Evolutionary conservation across 148 eudicot species (phyloP), one percentile per base, ranked within the genome.

Genomic region (Rhododendron williamsianum): DNA sequence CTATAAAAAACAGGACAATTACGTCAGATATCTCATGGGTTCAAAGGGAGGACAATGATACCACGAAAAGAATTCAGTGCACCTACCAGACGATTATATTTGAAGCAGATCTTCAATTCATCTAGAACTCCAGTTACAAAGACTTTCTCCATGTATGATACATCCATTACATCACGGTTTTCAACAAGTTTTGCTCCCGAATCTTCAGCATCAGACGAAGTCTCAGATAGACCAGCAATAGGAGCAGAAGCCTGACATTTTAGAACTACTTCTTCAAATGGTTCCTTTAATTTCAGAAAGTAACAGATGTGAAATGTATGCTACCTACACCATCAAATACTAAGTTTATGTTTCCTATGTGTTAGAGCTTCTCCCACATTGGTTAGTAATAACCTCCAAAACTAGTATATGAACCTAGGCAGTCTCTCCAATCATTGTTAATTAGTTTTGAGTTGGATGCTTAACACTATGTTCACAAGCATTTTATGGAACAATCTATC

Each of bases 51-150:
- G 80, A 81, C 18, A 77, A 43, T 65, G 78, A 69, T 74, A 86
- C 58, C 85, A 74, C 54, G 9, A 45, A 35, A 56, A 54, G 19
- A 86, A 77, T 36, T 63, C 13, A 43, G 81, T 46, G 76, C 84
- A 27, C 83, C 30, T 86, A 94, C 99, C 94, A 89, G 94, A 84
- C 85, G 88, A 85, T 84, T 92, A 86, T 93, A 97, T 86, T 87
- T 83, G 90, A 95, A 93, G 88, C 92, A 90, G 81, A 97, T 90
- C 88, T 93, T 97, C 54, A 97, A 87, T 88, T 94, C 99, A 87
- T 95, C 99, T 56, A 97, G 90, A 48, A 93, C 92, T 86, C 99
- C 99, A 69, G 93, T 94, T 81, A 95, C 83, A 86, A 94, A 97
- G 21, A 95, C 45, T 54, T 90, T 94, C 91, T 97, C 99, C 77